Conservation (phyloP, 177 flowering plant genomes). For the Vitis hybrid region DNA sequence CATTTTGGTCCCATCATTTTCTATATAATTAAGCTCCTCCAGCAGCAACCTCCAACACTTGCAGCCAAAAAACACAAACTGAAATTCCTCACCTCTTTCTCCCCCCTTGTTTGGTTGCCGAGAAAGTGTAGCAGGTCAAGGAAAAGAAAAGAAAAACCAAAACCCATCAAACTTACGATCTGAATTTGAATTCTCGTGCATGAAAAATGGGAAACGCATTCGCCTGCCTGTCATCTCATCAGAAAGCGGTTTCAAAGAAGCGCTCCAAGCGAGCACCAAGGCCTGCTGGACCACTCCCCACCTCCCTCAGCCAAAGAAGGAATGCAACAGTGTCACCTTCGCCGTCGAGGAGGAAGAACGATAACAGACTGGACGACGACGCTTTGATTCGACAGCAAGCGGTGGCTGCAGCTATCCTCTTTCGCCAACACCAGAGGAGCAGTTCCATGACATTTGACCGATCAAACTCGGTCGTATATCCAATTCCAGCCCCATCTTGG, state of each 20-base stretch:
- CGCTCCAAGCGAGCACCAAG: background rate
- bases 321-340: background rate
- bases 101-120: background rate
- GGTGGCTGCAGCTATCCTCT: constrained; percentile 10
- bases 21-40: too few species aligned
- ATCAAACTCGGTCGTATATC: constrained; percentile 6
- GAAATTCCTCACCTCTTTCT: background rate
- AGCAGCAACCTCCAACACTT: too few species aligned
- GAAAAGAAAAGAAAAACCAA: too few species aligned
- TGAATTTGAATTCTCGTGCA: background rate
- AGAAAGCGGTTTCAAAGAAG: background rate
- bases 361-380: constrained; percentile 1
- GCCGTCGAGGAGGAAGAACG: background rate
- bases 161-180: background rate
- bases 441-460: constrained; percentile 1
- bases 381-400: constrained; percentile 8
- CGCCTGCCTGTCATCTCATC: background rate
- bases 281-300: background rate
- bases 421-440: constrained; percentile 9
- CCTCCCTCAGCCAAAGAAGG: background rate
- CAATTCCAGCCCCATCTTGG: background rate
- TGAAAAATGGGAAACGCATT: constrained; percentile 8
- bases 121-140: background rate
- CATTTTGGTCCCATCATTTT: too few species aligned
- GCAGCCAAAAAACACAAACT: background rate